Percentiles rank a stretch among this genome's conserved stretches.
Conservation (phyloP, 1,284 basidiomycete genomes). For the Rhodotorula sp. region DNA sequence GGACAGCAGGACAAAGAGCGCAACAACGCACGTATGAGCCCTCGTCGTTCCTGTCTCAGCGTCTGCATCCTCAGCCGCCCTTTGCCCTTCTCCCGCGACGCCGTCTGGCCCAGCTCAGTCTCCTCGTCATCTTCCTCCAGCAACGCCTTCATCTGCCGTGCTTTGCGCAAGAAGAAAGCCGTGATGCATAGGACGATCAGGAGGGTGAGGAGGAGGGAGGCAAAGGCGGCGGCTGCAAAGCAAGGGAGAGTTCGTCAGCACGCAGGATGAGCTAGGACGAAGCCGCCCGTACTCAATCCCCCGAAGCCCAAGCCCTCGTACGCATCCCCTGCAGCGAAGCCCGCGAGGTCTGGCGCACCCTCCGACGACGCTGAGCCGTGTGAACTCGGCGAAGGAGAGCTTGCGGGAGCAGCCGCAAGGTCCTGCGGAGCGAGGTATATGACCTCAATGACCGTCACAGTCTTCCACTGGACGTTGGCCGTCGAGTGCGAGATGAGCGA, state of each 20-base stretch:
- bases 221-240: not conserved
- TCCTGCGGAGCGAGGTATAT: not conserved
- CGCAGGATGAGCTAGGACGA: not conserved
- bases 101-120: not conserved
- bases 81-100: not conserved
- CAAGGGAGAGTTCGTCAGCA: too few relatives aligned
- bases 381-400: not conserved
- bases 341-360: not conserved
- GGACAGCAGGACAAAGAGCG: not conserved
- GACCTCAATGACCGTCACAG: not conserved
- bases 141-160: not conserved
- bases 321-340: not conserved
- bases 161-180: conserved; percentile 5
- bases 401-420: not conserved
- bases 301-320: not conserved
- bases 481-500: not conserved
- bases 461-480: not conserved
- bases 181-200: not conserved
- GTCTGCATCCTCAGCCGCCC: not conserved
- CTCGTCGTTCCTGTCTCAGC: not conserved
- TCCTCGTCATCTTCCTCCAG: not conserved
- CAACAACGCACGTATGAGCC: not conserved
- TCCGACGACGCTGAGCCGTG: not conserved
- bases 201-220: not conserved
- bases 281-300: not conserved